A percentile compares a stretch with the other conserved stretches of the same genome.
phyloP scores from a whole-genome alignment of 2,329 filamentous ascomycete genomes.

The Sporothrix humicola region DNA sequence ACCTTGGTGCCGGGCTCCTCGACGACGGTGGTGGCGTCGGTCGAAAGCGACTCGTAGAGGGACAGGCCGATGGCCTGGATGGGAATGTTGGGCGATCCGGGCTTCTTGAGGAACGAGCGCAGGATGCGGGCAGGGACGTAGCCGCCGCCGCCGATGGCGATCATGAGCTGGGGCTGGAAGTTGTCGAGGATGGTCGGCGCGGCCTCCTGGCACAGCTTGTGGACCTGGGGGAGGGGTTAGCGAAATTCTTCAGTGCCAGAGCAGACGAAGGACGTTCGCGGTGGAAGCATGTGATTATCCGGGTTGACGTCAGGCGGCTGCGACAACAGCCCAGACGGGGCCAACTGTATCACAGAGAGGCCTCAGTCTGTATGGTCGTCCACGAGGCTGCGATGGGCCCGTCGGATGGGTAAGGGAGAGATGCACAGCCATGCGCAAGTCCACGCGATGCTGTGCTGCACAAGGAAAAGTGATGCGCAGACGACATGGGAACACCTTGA shows the following conservation, averaged over 20 bases:
- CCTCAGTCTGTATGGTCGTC: not conserved
- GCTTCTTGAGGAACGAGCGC: slow-evolving; percentile 92
- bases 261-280: too few relatives aligned
- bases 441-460: not conserved
- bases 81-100: slow-evolving; percentile 89
- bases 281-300: too few relatives aligned
- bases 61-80: slow-evolving; percentile 99
- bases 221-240: slow-evolving; percentile 66
- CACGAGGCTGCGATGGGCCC: not conserved
- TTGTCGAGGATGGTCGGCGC: slow-evolving; percentile 80
- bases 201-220: slow-evolving; percentile 92
- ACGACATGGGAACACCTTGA: slow-evolving; percentile 14
- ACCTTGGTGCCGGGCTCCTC: slow-evolving; percentile 91
- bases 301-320: too few relatives aligned
- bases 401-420: not conserved
- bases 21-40: slow-evolving; percentile 57
- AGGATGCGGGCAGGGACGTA: slow-evolving; percentile 97
- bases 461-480: not conserved
- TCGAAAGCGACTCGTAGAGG: slow-evolving; percentile 83
- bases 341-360: not conserved
- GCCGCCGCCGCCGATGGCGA: slow-evolving; percentile 95
- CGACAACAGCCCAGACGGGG: not conserved
- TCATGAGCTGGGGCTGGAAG: slow-evolving; percentile 94
- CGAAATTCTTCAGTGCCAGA: not conserved
- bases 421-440: not conserved